phyloP scores from a whole-genome alignment of 257 asterid species.

The Solanum dulcamara region DNA sequence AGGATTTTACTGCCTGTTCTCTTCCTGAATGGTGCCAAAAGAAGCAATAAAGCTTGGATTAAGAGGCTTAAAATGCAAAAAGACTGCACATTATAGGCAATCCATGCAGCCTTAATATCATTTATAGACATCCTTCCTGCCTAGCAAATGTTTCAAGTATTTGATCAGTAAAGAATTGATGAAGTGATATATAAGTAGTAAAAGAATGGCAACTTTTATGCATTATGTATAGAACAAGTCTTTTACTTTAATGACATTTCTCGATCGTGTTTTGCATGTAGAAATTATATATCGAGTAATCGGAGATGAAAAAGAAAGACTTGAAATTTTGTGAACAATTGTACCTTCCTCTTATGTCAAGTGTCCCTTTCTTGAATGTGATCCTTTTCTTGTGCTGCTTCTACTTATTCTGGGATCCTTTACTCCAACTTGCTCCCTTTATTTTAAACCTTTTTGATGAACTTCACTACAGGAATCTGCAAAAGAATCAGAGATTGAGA shows the following conservation, averaged over 20 bases:
- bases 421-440: neutral
- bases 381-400: neutral
- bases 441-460: neutral
- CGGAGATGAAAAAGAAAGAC: neutral
- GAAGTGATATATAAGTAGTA: neutral
- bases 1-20: neutral
- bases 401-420: neutral
- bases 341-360: neutral
- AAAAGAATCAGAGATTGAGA: neutral
- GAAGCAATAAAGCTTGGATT: neutral
- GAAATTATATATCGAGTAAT: neutral
- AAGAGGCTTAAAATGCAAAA: neutral
- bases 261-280: neutral
- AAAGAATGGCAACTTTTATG: neutral
- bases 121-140: neutral
- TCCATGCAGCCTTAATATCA: neutral
- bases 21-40: neutral
- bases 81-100: neutral
- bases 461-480: neutral
- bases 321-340: neutral
- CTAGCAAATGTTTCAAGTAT: neutral
- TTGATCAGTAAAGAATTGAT: neutral
- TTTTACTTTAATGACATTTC: neutral
- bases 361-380: neutral
- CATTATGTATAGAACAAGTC: neutral